phyloP scores from a whole-genome alignment of 2,329 filamentous ascomycete species.

The Neospermospora avenae region DNA sequence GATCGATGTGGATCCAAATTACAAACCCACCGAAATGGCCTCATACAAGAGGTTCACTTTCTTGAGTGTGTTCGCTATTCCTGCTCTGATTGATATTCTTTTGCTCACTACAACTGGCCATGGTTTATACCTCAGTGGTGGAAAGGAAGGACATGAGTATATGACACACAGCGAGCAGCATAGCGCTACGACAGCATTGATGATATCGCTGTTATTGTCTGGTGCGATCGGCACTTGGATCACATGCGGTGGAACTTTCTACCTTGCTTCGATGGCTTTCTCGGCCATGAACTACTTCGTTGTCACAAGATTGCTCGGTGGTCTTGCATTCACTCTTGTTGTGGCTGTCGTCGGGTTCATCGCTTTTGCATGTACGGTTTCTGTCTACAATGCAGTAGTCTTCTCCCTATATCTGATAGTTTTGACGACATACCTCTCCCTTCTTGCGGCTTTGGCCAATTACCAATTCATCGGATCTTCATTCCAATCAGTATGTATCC shows the following conservation, averaged over 20 bases:
- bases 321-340: slow-evolving; percentile 41
- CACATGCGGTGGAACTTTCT: slow-evolving; percentile 59
- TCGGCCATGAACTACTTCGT: slow-evolving; percentile 42
- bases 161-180: slow-evolving; percentile 51
- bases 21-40: slow-evolving; percentile 43
- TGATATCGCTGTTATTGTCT: slow-evolving; percentile 56
- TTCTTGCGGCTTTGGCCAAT: slow-evolving; percentile 47
- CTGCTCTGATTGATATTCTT: slow-evolving; percentile 53
- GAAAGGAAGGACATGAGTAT: slow-evolving; percentile 28
- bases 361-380: slow-evolving; percentile 44
- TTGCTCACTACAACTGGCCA: slow-evolving; percentile 50
- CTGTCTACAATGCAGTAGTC: slow-evolving; percentile 47
- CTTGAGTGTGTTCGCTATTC: slow-evolving; percentile 59
- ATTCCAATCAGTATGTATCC: slow-evolving; percentile 10
- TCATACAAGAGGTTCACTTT: slow-evolving; percentile 39
- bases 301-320: slow-evolving; percentile 45
- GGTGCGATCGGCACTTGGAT: slow-evolving; percentile 63
- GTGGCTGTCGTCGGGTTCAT: slow-evolving; percentile 46
- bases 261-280: slow-evolving; percentile 55
- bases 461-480: slow-evolving; percentile 32
- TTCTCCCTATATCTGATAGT: slow-evolving; percentile 58
- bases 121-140: slow-evolving; percentile 55
- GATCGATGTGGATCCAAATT: slow-evolving; percentile 47
- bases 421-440: slow-evolving; percentile 55
- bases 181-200: slow-evolving; percentile 52